Percentiles rank a stretch among this genome's conserved stretches.
Evolutionary conservation across 2,329 filamentous ascomycete genomes (phyloP).

Genomic region (Xylariales sp.): DNA sequence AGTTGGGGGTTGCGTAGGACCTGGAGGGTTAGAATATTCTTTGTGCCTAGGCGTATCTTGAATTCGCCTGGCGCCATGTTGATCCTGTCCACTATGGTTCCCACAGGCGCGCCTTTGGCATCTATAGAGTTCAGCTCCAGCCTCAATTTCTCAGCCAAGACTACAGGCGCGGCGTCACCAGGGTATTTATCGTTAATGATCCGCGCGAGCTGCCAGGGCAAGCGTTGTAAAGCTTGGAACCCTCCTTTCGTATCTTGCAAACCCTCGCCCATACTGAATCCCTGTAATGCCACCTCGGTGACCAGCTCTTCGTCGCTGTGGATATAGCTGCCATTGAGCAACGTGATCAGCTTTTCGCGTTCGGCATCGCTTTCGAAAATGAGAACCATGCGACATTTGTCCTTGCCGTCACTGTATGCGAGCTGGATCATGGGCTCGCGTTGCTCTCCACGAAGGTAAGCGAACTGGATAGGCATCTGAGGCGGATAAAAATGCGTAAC

Average conservation of each 20-base stretch:
- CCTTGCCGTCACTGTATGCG: conserved; percentile 61
- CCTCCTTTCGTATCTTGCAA: conserved; percentile 44
- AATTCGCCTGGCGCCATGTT: conserved; percentile 76
- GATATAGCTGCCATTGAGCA: conserved; percentile 69
- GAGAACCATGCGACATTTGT: conserved; percentile 68
- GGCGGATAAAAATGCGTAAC: conserved; percentile 66
- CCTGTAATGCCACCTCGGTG: conserved; percentile 62
- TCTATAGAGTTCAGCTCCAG: conserved; percentile 71
- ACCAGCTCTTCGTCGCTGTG: conserved; percentile 65
- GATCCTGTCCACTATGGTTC: conserved; percentile 76
- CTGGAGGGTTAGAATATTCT: conserved; percentile 56
- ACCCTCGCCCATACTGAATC: conserved; percentile 56
- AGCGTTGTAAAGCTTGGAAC: conserved; percentile 42
- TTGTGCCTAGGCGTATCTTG: conserved; percentile 60
- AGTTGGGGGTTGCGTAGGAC: conserved; percentile 68
- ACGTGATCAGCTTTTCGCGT: conserved; percentile 64
- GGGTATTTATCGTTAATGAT: conserved; percentile 70
- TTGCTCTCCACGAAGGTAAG: conserved; percentile 68
- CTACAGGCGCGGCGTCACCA: conserved; percentile 59
- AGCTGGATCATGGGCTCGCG: conserved; percentile 66
- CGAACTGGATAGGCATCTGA: conserved; percentile 68
- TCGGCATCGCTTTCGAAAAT: conserved; percentile 72
- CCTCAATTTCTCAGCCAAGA: conserved; percentile 72
- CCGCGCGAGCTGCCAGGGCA: conserved; percentile 62
- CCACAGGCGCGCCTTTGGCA: conserved; percentile 24